phyloP scores from a whole-genome alignment of 2,329 filamentous ascomycete species.

The Dactylella cylindrospora region DNA sequence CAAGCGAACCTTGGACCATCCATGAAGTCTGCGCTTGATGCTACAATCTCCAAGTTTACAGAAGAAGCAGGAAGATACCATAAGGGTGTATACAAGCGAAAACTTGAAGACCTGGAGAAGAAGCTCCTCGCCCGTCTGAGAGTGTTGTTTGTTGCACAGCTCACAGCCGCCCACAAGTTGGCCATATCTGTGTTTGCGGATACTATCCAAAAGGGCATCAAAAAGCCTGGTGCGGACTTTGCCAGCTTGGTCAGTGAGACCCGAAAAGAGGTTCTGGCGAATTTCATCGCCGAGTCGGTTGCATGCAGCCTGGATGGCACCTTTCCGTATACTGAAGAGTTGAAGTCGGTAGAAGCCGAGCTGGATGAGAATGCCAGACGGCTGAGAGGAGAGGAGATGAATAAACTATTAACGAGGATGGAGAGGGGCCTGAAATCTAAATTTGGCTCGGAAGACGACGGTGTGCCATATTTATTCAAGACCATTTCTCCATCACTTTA shows the following conservation, averaged over 20 bases:
- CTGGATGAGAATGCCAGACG: conserved; percentile 82
- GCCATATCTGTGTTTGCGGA: conserved; percentile 83
- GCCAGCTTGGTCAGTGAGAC: conserved; percentile 86
- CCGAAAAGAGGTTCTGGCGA: conserved; percentile 71
- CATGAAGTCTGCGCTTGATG: conserved; percentile 71
- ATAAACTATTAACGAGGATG: conserved; percentile 81
- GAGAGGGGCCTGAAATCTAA: conserved; percentile 92
- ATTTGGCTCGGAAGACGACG: conserved; percentile 60
- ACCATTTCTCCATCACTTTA: conserved; percentile 61
- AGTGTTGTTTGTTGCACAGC: conserved; percentile 81
- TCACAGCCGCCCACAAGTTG: conserved; percentile 83
- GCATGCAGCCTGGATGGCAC: conserved; percentile 71
- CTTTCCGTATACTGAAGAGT: conserved; percentile 72
- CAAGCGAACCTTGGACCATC: conserved; percentile 72
- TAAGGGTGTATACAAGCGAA: conserved; percentile 88
- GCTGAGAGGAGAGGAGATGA: conserved; percentile 92
- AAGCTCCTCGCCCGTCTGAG: conserved; percentile 90
- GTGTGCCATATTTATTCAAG: conserved; percentile 33
- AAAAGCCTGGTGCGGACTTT: conserved; percentile 88
- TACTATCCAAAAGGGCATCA: conserved; percentile 81
- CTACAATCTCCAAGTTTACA: conserved; percentile 81
- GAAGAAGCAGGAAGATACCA: conserved; percentile 90
- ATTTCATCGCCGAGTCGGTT: conserved; percentile 74
- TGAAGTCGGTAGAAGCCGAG: conserved; percentile 80
- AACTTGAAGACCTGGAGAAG: conserved; percentile 77